Evolutionary conservation across 768 basidiomycete species (phyloP).

Genomic region (Rhodotorula babjevae): DNA sequence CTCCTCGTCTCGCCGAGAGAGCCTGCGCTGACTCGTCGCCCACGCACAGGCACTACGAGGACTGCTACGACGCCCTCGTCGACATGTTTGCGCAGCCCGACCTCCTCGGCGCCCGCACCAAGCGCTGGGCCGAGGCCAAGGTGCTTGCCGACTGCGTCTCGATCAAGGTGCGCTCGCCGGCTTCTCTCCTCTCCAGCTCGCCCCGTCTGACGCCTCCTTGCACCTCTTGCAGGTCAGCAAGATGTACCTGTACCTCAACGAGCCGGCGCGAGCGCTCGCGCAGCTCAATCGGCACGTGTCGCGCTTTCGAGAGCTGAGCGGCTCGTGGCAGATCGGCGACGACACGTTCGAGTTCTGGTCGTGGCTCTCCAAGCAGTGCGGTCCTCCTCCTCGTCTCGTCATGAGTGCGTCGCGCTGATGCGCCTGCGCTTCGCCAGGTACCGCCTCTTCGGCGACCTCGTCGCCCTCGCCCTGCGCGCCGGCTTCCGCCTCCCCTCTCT

Average conservation of each 20-base stretch:
- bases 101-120: conserved; percentile 83
- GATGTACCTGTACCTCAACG: conserved; percentile 83
- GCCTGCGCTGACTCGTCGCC: neutral
- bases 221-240: conserved; percentile 66
- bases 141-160: conserved; percentile 91
- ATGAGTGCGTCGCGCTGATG: neutral
- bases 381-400: conserved; percentile 23
- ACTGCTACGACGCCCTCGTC: conserved; percentile 74
- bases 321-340: conserved; percentile 92
- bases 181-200: too few species aligned
- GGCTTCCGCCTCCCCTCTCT: conserved; percentile 43
- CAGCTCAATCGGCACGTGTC: conserved; percentile 81
- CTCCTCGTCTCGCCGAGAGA: neutral
- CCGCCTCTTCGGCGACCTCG: conserved; percentile 80
- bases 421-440: conserved; percentile 54
- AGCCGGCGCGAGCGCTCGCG: conserved; percentile 70
- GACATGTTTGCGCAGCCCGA: conserved; percentile 82
- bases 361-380: conserved; percentile 88
- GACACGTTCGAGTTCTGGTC: conserved; percentile 97
- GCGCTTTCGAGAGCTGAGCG: conserved; percentile 70
- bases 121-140: conserved; percentile 97
- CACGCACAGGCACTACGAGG: conserved; percentile 78
- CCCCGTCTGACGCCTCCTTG: neutral
- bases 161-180: conserved; percentile 61
- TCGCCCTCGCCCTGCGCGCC: conserved; percentile 63